Evolutionary conservation across 1,284 basidiomycete species (phyloP).

Genomic region (Leccinum holopus): DNA sequence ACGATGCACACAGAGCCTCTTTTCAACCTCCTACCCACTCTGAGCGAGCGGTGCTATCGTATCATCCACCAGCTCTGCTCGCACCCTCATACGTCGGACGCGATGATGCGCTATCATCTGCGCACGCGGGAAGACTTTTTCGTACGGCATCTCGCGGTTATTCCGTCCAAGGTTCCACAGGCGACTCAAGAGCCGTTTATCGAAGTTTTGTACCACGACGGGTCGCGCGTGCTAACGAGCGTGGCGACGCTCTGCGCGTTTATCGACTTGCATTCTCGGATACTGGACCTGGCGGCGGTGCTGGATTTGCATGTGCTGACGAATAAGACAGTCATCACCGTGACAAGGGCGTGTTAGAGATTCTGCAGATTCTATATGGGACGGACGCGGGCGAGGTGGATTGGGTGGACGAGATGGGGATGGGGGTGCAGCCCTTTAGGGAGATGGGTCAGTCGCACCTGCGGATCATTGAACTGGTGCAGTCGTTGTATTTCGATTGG

Average conservation of each 20-base stretch:
- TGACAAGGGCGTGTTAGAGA: slow-evolving; percentile 60
- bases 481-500: no score
- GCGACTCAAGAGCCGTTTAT: slow-evolving; percentile 56
- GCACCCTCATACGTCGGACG: slow-evolving; percentile 80
- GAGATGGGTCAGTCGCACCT: no score
- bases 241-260: slow-evolving; percentile 68
- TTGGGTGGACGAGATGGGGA: no score
- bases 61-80: slow-evolving; percentile 86
- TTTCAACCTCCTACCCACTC: slow-evolving; percentile 67
- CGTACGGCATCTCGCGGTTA: slow-evolving; percentile 69
- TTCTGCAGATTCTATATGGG: slow-evolving; percentile 32
- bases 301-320: slow-evolving; percentile 89
- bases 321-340: slow-evolving; percentile 50
- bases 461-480: no score
- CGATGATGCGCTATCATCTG: slow-evolving; percentile 79
- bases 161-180: slow-evolving; percentile 63
- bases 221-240: slow-evolving; percentile 65
- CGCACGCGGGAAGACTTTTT: slow-evolving; percentile 47
- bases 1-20: slow-evolving; percentile 46
- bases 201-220: slow-evolving; percentile 70
- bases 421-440: no score
- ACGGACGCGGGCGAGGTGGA: no score
- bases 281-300: slow-evolving; percentile 79
- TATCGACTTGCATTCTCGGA: slow-evolving; percentile 77
- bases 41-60: slow-evolving; percentile 86